Percentiles rank a stretch among this genome's conserved stretches.
These are phyloP conservation scores for Neurospora sp. DNA, from an alignment of 495 filamentous ascomycete species.

Conservation along the genomic window DNA sequence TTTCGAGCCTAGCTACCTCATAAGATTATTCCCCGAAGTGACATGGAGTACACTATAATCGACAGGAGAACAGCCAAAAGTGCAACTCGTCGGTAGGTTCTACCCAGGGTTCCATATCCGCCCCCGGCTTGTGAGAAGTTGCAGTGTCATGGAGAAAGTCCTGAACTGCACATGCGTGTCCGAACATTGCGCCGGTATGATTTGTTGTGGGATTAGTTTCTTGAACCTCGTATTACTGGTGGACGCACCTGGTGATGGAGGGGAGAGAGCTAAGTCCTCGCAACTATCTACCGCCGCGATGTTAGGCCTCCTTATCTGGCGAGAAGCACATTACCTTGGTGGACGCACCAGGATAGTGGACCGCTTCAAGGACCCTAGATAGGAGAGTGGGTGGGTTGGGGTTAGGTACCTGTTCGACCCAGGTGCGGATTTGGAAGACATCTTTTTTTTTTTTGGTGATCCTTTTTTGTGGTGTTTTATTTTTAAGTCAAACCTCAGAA, in stretches of 20 bases:
- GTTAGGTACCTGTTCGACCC: neutral
- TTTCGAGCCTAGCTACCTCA: neutral
- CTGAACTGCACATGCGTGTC: neutral
- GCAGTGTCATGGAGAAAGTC: neutral
- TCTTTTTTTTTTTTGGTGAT: neutral
- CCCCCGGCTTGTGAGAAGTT: neutral
- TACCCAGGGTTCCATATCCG: neutral
- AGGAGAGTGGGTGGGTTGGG: neutral
- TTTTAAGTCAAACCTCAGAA: no score
- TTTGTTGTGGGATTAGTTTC: neutral
- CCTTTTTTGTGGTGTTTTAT: neutral
- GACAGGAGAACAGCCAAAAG: neutral
- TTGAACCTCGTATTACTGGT: neutral
- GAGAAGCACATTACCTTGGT: neutral
- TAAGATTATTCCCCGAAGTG: neutral
- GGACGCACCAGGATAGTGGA: neutral
- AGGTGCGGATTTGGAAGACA: neutral
- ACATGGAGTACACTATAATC: neutral
- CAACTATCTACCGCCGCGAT: neutral
- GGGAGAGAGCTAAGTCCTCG: neutral
- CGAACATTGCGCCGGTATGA: neutral
- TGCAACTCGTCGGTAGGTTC: neutral
- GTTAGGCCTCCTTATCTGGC: neutral
- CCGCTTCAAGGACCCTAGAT: neutral
- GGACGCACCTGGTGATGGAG: neutral